Percentiles rank a stretch among this genome's conserved stretches.
These are phyloP conservation scores for Aspergillus sp. DNA, from an alignment of 2,329 filamentous ascomycete species.

Conservation along the genomic window DNA sequence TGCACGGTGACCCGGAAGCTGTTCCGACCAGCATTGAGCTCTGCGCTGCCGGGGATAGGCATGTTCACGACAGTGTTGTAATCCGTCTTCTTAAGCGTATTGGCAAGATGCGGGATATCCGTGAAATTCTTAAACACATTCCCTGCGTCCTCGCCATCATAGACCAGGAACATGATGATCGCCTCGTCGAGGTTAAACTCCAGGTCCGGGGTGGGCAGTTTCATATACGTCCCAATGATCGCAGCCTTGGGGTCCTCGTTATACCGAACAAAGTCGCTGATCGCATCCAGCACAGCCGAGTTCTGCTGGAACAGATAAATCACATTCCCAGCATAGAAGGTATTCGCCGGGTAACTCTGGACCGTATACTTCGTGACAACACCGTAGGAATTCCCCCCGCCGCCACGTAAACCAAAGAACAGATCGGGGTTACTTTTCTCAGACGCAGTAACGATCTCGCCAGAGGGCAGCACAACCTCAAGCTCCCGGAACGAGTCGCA, in stretches of 20 bases:
- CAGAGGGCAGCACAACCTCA: conserved; percentile 54
- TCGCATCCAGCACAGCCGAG: neutral
- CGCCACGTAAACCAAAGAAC: conserved; percentile 62
- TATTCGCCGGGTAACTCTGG: conserved; percentile 1
- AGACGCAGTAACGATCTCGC: conserved; percentile 51
- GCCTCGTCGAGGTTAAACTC: conserved; percentile 8
- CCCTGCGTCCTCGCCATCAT: conserved; percentile 2
- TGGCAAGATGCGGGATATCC: conserved; percentile 1
- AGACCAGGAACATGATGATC: conserved; percentile 9
- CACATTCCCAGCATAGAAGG: conserved; percentile 5
- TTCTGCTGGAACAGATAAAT: conserved; percentile 9
- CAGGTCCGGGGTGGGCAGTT: conserved; percentile 1
- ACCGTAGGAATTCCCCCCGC: conserved; percentile 61
- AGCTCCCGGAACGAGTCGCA: conserved; percentile 17
- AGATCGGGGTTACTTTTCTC: conserved; percentile 53
- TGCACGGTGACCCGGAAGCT: conserved; percentile 9
- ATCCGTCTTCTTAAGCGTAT: neutral
- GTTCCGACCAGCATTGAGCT: conserved; percentile 2
- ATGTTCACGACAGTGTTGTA: conserved; percentile 9
- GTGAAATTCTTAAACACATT: conserved; percentile 5
- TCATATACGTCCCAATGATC: conserved; percentile 12
- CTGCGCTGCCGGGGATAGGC: conserved; percentile 4
- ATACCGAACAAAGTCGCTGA: conserved; percentile 3
- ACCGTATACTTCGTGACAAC: conserved; percentile 42
- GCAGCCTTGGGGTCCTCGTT: conserved; percentile 11